Evolutionary conservation across 1,284 basidiomycete genomes (phyloP).

Genomic region (Moniliophthora roreri): DNA sequence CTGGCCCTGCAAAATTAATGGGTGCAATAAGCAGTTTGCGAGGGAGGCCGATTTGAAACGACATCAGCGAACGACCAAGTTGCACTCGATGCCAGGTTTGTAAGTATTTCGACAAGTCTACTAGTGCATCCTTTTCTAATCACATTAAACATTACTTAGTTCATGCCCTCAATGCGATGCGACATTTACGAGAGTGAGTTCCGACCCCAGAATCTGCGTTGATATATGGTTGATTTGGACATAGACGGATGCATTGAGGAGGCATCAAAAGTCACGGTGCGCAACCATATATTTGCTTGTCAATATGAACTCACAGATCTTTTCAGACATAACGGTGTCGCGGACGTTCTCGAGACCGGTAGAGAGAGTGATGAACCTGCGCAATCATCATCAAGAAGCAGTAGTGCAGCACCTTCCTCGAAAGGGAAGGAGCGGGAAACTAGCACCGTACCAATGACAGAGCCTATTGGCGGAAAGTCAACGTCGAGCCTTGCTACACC

Average conservation of each 20-base stretch:
- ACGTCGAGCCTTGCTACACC: conserved; percentile 30
- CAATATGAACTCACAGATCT: conserved; percentile 2
- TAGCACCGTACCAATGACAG: conserved; percentile 19
- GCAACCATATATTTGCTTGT: conserved; percentile 16
- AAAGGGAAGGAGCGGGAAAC: conserved; percentile 39
- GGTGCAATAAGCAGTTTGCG: conserved; percentile 75
- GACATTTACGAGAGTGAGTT: conserved; percentile 69
- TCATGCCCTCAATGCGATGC: conserved; percentile 76
- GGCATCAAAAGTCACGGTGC: conserved; percentile 69
- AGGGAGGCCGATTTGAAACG: conserved; percentile 76
- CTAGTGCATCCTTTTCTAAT: conserved; percentile 12
- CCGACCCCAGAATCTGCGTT: conserved; percentile 5
- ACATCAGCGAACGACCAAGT: conserved; percentile 74
- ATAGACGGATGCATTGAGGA: conserved; percentile 58
- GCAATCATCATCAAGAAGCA: conserved; percentile 48
- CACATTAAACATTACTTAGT: conserved; percentile 33
- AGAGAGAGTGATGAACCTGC: conserved; percentile 35
- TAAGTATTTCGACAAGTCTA: conserved; percentile 44
- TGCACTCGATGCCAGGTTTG: conserved; percentile 70
- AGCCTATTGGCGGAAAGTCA: conserved; percentile 30
- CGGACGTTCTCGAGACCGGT: conserved; percentile 46
- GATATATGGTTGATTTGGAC: conserved; percentile 6
- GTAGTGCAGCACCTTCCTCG: conserved; percentile 46
- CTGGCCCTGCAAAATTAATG: conserved; percentile 77
- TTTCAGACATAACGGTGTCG: conserved; percentile 64